Evolutionary conservation across 345 rosid species (phyloP), one percentile per base, ranked within the genome.

Genomic region (Syzygium grande): DNA sequence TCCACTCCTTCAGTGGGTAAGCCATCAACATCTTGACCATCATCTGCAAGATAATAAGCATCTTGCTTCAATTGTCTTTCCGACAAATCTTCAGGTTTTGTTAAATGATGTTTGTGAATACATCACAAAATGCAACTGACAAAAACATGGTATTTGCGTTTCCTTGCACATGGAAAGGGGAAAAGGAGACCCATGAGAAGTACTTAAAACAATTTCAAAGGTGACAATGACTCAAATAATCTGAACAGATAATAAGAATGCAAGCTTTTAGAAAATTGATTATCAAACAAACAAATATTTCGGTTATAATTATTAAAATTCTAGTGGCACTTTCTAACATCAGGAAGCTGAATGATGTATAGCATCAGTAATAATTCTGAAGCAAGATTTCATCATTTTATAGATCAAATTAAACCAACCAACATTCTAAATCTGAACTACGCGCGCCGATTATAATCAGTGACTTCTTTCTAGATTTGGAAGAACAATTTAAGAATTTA

Each of bases 1-100:
- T 96, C 99, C 55, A 97, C 88, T 83, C 97, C 99, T 93, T 97
- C 98, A 53, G 95, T 93, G 59, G 99, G 98, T 90, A 97, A 90
- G 52, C 98, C 99, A 86, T 95, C 99, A 89, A 95, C 91, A 88
- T 93, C 96, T 90, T 95, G 91, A 85, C 92, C 94, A 77, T 94
- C 94, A 85, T 93, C 97, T 95, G 93, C 91, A 94, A 90, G 85
- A 89, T 52, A 87, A 89, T 68, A 49, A 68, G 51, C 88, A 86
- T 38, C 79, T 61, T 61, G 15, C 34, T n/a, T 61, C 27, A n/a
- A 61, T 14, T n/a, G 38, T 61, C 38, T 14, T 61, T 61, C 38
- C 6, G 73, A 61, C 73, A 61, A 61, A n/a, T 61, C 34, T n/a
- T 16, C 38, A 14, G 19, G 34, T 61, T 61, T 61, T n/a, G 73